Evolutionary conservation across 1,139 yeast species (phyloP).

Genomic region (Blastobotrys raffinosifermentans): DNA sequence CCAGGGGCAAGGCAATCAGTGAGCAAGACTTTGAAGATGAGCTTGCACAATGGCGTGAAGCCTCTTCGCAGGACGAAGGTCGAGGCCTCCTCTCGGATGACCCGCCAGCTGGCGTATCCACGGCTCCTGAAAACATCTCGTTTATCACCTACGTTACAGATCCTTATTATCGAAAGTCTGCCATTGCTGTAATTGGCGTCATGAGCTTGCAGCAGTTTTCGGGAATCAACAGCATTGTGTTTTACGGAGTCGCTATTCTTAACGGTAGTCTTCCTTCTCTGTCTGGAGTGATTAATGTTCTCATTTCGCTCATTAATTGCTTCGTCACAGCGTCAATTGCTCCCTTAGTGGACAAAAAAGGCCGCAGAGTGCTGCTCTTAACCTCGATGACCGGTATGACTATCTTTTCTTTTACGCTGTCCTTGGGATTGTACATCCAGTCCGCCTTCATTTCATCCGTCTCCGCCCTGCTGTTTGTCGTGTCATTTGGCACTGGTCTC

Average conservation of each 20-base stretch:
- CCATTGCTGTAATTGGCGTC: constrained; percentile 62
- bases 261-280: constrained; percentile 61
- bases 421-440: constrained; percentile 53
- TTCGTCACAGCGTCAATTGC: constrained; percentile 69
- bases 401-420: constrained; percentile 54
- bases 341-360: constrained; percentile 62
- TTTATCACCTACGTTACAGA: constrained; percentile 43
- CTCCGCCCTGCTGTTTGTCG: constrained; percentile 68
- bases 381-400: constrained; percentile 69
- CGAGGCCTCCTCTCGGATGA: constrained; percentile 1
- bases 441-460: constrained; percentile 51
- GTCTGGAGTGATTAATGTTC: constrained; percentile 65
- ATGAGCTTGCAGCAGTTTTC: constrained; percentile 87
- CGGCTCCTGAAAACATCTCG: background rate
- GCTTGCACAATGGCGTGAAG: constrained; percentile 17
- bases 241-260: constrained; percentile 84
- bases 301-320: constrained; percentile 68
- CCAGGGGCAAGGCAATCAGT: constrained; percentile 7
- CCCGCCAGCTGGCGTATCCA: constrained; percentile 2
- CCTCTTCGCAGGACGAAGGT: constrained; percentile 8
- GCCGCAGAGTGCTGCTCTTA: constrained; percentile 68
- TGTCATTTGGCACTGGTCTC: constrained; percentile 81
- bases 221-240: constrained; percentile 87
- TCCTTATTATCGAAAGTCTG: constrained; percentile 50
- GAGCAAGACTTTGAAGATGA: constrained; percentile 25